Evolutionary conservation across 2,329 filamentous ascomycete species (phyloP), one percentile per base, ranked within the genome.

Genomic region (Remersonia thermophila): DNA sequence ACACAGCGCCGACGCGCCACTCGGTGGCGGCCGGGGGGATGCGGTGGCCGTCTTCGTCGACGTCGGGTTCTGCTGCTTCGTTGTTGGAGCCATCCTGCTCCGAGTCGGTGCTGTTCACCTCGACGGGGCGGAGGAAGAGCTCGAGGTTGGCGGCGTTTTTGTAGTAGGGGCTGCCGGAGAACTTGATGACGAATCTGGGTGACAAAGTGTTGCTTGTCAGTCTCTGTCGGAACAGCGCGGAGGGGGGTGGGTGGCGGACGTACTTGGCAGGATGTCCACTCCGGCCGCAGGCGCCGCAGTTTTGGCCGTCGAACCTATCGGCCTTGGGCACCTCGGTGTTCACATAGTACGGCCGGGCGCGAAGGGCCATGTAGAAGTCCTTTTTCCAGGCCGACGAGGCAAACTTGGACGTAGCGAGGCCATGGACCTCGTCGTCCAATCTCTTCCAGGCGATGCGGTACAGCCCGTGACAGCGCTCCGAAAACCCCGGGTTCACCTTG

Each of bases 241-340:
- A 9, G 9, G 5, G 20, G 10, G 11, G 14, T 27, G 16, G 14
- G 9, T 20, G 12, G 4, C 6, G 25, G 18, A 70, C 67, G 40
- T 61, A 80, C 2, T 71, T 80, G 0, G 81, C 78, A 0, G 77
- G 71, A 50, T 89, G 83, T 1, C 66, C 69, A 11, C 64, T 69
- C 15, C 80, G 70, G 35, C 83, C 82, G 50, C 83, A 87, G 0
- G 80, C 80, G 48, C 80, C 73, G 50, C 81, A 85, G 10, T 69
- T 59, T 33, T 69, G 32, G 20, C 25, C 2, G 17, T 33, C 39
- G 11, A 36, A 15, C 8, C 28, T 11, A 32, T 52, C 54, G 27
- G 45, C 50, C 1, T 48, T 55, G 11, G 64, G 57, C 7, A 73
- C 58, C 6, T 57, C 51, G 9, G 60, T 60, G 7, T 66, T 51